Evolutionary conservation across 345 rosid genomes (phyloP), one percentile per base, ranked within the genome.

Genomic region (Brassica nigra): DNA sequence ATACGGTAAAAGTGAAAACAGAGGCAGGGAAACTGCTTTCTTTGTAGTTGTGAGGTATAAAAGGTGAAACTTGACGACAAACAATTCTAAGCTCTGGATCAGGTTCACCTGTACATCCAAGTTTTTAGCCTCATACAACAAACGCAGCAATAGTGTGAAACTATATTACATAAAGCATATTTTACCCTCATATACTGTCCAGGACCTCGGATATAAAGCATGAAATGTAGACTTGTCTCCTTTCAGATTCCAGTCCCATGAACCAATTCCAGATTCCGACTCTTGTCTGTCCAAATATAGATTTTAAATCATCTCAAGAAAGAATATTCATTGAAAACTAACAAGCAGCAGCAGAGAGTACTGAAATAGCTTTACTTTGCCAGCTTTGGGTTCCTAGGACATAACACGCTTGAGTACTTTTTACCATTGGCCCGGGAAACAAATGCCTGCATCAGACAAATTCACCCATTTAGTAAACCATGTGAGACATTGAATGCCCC

Each of bases 171-270:
- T 7, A 68, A 68, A 49, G 16, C 16, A 9, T 36, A 31, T 70
- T 76, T 84, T 90, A 95, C 99, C 98, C 16, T 93, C 98, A 78
- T 91, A 88, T 18, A 86, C 82, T 6, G 98, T 95, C 98, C 99
- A 95, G 34, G 99, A 89, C 87, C 99, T 91, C 7, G 99, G 98
- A 80, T 87, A 93, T 76, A 95, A 83, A 75, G 97, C 99, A 86
- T 95, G 97, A 79, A 93, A 95, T 67, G 93, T 95, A 72, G 97
- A 87, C 65, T 81, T 86, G 68, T 90, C 70, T 34, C 97, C 97
- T 59, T 86, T 87, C 80, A 95, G 82, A 81, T 93, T 88, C 99
- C 99, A 95, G 79, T 93, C 98, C 99, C 98, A 95, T 0, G 93
- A 91, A 76, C 82, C 84, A 76, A 95, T 89, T 68, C 99, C 99